Conservation (phyloP, 2,329 filamentous ascomycete species). For the Polytolypa hystricis region DNA sequence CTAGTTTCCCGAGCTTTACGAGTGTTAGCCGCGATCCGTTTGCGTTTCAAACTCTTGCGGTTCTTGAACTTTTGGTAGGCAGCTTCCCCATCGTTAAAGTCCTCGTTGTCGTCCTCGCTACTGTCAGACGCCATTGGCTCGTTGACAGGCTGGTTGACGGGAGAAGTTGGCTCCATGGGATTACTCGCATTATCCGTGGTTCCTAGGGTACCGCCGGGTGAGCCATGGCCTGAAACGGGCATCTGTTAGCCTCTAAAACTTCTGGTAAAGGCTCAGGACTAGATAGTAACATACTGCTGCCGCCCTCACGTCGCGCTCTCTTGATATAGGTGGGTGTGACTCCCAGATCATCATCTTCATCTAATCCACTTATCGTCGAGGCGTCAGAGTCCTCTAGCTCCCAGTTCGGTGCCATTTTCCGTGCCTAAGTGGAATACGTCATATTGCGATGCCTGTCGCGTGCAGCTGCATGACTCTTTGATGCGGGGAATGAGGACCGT, state of each 20-base stretch:
- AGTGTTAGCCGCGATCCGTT: slow-evolving; percentile 39
- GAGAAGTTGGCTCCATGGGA: no score
- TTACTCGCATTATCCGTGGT: no score
- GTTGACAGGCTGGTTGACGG: not conserved
- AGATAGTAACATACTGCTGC: not conserved
- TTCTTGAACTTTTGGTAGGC: slow-evolving; percentile 56
- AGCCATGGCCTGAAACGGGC: no score
- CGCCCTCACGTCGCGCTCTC: not conserved
- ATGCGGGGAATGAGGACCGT: not conserved
- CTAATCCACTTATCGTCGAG: slow-evolving; percentile 19
- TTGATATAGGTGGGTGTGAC: slow-evolving; percentile 11
- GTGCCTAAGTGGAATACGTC: no score
- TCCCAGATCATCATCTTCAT: slow-evolving; percentile 34
- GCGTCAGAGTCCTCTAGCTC: slow-evolving; percentile 18
- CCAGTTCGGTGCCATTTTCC: slow-evolving; percentile 17
- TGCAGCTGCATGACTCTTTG: no score
- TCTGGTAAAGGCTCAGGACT: slow-evolving; percentile 6
- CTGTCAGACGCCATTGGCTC: slow-evolving; percentile 14
- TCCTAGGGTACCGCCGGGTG: no score
- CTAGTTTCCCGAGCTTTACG: slow-evolving; percentile 34
- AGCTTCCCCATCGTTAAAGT: slow-evolving; percentile 29
- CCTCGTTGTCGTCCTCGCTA: slow-evolving; percentile 20
- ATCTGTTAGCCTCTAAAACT: slow-evolving; percentile 6
- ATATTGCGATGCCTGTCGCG: no score
- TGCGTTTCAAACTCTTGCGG: slow-evolving; percentile 43